Conservation (phyloP, 2,329 filamentous ascomycete genomes). For the Xylaria sp. region DNA sequence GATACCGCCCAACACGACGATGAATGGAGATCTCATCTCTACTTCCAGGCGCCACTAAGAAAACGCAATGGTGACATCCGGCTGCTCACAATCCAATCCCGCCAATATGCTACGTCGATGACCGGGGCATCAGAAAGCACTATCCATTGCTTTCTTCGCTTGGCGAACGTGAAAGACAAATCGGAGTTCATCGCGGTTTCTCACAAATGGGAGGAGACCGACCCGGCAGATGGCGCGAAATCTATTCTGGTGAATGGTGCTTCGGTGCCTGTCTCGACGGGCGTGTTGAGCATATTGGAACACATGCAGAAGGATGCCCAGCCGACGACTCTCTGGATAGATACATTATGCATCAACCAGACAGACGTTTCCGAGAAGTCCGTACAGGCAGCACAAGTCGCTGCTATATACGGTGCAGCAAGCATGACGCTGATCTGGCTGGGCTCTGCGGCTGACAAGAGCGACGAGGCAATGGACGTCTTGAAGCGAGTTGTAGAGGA, state of each 20-base stretch:
- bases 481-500: slow-evolving; percentile 24
- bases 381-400: slow-evolving; percentile 24
- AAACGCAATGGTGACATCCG: slow-evolving; percentile 27
- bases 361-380: slow-evolving; percentile 27
- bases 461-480: slow-evolving; percentile 28
- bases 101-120: slow-evolving; percentile 19
- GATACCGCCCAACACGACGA: background rate
- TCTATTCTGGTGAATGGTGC: slow-evolving; percentile 25
- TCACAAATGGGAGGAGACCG: slow-evolving; percentile 18
- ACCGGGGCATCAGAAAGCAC: slow-evolving; percentile 13
- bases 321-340: slow-evolving; percentile 27
- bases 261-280: slow-evolving; percentile 17
- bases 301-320: slow-evolving; percentile 20
- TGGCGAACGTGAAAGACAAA: slow-evolving; percentile 24
- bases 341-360: slow-evolving; percentile 33
- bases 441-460: slow-evolving; percentile 17
- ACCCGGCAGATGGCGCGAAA: slow-evolving; percentile 13
- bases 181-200: slow-evolving; percentile 25
- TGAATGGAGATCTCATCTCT: slow-evolving; percentile 28
- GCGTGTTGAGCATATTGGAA: slow-evolving; percentile 17
- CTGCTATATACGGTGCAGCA: slow-evolving; percentile 20
- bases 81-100: slow-evolving; percentile 29
- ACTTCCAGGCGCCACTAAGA: slow-evolving; percentile 27
- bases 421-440: slow-evolving; percentile 28
- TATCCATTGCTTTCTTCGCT: slow-evolving; percentile 26